phyloP scores from a whole-genome alignment of 768 basidiomycete species.

The Tubosaeta brunneosetosa region DNA sequence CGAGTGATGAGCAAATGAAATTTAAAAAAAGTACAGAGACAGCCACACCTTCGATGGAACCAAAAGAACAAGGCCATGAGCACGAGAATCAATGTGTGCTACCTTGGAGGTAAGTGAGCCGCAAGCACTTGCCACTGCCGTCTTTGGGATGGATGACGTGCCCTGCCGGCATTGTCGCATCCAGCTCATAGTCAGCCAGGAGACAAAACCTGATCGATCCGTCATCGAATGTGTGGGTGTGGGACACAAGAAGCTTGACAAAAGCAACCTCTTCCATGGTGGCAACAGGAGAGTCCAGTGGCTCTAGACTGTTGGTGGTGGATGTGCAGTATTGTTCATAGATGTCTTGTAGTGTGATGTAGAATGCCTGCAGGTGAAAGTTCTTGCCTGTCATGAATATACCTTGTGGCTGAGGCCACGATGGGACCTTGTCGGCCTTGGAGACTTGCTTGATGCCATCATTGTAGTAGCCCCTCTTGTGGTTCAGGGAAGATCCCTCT shows the following conservation, averaged over 20 bases:
- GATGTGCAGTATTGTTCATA: background rate
- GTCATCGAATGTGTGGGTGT: background rate
- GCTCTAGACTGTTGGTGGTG: background rate
- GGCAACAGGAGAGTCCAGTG: background rate
- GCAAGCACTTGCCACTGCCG: background rate
- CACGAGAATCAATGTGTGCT: background rate
- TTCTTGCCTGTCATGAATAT: background rate
- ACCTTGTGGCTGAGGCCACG: background rate
- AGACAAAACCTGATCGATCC: background rate
- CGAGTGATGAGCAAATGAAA: too few species aligned
- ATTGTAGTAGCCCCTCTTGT: too few species aligned
- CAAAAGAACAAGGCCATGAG: too few species aligned
- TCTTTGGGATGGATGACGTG: background rate
- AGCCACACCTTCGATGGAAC: too few species aligned
- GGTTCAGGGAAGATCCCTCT: too few species aligned
- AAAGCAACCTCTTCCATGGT: slow-evolving; percentile 1
- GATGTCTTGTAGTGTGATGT: background rate
- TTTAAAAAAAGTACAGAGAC: too few species aligned
- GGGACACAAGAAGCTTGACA: background rate
- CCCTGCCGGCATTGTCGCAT: background rate
- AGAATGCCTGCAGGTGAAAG: background rate
- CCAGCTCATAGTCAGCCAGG: background rate
- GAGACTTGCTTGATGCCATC: background rate
- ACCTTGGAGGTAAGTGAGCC: background rate
- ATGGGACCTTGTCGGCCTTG: background rate